Base-by-base conservation (phyloP, 2,329 filamentous ascomycete genomes). In the Ophidiomyces ophidiicola region DNA sequence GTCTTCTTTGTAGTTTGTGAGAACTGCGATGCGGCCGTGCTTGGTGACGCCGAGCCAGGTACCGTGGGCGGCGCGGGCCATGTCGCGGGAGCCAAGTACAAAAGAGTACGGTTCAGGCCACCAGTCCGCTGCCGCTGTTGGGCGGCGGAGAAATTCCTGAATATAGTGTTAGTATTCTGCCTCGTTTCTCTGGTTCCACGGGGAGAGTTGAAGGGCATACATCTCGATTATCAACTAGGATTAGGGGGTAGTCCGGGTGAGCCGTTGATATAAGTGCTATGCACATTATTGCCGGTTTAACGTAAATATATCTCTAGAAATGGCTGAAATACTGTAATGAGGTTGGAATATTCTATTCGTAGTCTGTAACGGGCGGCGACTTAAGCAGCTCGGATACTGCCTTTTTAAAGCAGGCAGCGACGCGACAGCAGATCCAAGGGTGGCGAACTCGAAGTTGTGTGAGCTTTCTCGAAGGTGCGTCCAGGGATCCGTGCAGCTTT, bases 211-310 rank as follows among this genome's bases (percentile, higher is more conserved):
- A 28, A 4, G 24, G 7, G 43, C 53, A 41, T 58, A 69, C 81
- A 64, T 88, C 82, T 50, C 82, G 74, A 58, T 88, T 88, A 62
- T 86, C 76, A 54, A 86, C 67, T 44, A 83, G 63, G 50, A 88
- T 80, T 44, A 87, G 68, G 18, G 79, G 71, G 60, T 87, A 87
- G 48, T 72, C 67, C 6, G 82, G 82, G 54, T 87, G 82, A 32
- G 78, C 71, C 12, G 81, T 87, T 18, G 81, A 83, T 43, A 84
- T 65, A 32, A 87, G 66, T 34, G 76, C 78, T 61, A 87, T 86
- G 56, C 82, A 87, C 82, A 87, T 87, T 17, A 23, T 36, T 31
- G 15, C 18, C 24, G 32, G 19, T 30, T 23, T 7, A 5, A 3
- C 11, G 18, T 33, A 19, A 15, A 6, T 20, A 19, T 17, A 14